Percentiles rank a stretch among this genome's conserved stretches.
phyloP scores from a whole-genome alignment of 2,329 filamentous ascomycete genomes.

The Penicillium sp. region DNA sequence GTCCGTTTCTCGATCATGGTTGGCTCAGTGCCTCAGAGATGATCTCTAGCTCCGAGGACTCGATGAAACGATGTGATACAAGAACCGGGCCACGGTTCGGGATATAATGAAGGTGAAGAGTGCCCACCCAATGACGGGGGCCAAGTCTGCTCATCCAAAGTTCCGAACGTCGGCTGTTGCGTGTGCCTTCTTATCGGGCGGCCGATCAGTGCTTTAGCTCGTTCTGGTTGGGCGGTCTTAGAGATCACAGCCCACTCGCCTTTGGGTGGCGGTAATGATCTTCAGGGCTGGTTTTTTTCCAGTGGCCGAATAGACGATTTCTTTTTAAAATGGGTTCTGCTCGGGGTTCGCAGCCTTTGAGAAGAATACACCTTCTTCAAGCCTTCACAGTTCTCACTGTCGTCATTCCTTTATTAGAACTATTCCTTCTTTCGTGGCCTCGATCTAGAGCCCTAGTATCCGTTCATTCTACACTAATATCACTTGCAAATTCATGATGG shows the following conservation, averaged over 20 bases:
- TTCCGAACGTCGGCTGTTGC: not conserved
- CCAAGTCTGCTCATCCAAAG: slow-evolving; percentile 7
- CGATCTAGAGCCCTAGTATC: not conserved
- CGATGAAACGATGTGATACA: not conserved
- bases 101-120: not conserved
- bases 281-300: slow-evolving; percentile 5
- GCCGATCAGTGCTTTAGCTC: not conserved
- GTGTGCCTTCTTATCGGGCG: not conserved
- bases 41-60: not conserved
- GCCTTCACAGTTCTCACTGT: slow-evolving; percentile 1
- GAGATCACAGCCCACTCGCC: not conserved
- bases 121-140: slow-evolving; percentile 8
- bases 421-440: not conserved
- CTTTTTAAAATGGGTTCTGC: slow-evolving; percentile 1
- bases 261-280: slow-evolving; percentile 12
- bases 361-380: not conserved
- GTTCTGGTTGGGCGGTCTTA: slow-evolving; percentile 8
- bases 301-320: not conserved
- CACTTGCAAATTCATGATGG: slow-evolving; percentile 1
- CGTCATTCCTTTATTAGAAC: slow-evolving; percentile 10
- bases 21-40: not conserved
- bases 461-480: not conserved
- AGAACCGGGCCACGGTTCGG: not conserved
- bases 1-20: not conserved
- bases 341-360: not conserved